Evolutionary conservation across 176 grass and related monocot species (phyloP).

Genomic region (Luzula sylvatica): DNA sequence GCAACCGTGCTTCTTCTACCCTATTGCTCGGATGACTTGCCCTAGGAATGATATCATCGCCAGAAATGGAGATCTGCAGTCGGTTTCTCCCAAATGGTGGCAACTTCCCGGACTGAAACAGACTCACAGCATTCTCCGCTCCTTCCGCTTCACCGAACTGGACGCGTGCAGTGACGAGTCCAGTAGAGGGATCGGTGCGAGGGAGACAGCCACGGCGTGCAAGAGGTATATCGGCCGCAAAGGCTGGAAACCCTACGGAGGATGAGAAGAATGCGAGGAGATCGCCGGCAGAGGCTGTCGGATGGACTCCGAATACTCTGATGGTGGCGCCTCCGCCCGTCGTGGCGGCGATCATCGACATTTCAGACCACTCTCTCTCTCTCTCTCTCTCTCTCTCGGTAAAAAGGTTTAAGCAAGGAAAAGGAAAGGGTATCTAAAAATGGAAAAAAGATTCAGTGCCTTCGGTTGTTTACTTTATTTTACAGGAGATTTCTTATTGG

Average conservation of each 20-base stretch:
- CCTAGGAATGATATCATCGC: slow-evolving; percentile 56
- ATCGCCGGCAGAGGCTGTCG: slow-evolving; percentile 48
- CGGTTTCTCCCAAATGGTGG: slow-evolving; percentile 46
- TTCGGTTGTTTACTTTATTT: no score
- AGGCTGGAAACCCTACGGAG: slow-evolving; percentile 37
- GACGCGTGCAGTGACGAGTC: slow-evolving; percentile 45
- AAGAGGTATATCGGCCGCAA: slow-evolving; percentile 61
- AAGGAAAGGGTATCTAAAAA: no score
- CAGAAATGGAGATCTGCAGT: slow-evolving; percentile 34
- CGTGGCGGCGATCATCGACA: no score
- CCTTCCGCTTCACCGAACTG: slow-evolving; percentile 51
- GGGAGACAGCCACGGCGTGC: slow-evolving; percentile 50
- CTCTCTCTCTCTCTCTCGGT: no score
- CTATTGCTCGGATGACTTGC: slow-evolving; percentile 24
- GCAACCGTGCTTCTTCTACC: slow-evolving; percentile 9
- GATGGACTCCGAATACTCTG: slow-evolving; percentile 48
- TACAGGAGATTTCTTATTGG: no score
- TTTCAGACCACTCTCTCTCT: no score
- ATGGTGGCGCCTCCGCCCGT: no score
- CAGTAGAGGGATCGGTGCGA: not conserved
- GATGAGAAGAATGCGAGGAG: slow-evolving; percentile 61
- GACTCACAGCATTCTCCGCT: slow-evolving; percentile 25
- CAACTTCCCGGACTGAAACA: slow-evolving; percentile 37
- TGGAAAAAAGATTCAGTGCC: no score
- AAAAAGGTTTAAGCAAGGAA: no score